Evolutionary conservation across 768 basidiomycete species (phyloP).

Genomic region (Boletus subcaerulescens): DNA sequence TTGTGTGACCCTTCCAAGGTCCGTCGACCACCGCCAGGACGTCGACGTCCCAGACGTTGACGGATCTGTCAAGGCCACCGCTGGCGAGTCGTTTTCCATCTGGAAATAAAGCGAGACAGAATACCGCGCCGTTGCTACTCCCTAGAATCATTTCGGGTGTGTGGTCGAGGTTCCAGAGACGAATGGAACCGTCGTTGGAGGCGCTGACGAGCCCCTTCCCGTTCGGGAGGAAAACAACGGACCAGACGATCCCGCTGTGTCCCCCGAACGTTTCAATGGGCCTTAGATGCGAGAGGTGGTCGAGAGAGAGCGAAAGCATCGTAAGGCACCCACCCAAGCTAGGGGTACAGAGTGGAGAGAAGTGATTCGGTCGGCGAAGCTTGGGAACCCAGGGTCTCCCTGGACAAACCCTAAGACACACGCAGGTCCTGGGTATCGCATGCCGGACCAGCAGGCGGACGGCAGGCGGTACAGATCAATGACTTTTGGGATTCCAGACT

Average conservation of each 20-base stretch:
- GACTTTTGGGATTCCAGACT: conserved; percentile 30
- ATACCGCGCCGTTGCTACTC: conserved; percentile 20
- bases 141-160: conserved; percentile 25
- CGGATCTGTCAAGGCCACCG: conserved; percentile 30
- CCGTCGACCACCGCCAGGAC: conserved; percentile 9
- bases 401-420: conserved; percentile 32
- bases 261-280: conserved; percentile 23
- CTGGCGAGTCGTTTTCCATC: conserved; percentile 28
- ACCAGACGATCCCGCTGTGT: conserved; percentile 30
- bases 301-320: conserved; percentile 32
- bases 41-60: conserved; percentile 32
- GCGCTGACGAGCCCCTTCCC: conserved; percentile 25
- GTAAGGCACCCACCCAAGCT: conserved; percentile 20
- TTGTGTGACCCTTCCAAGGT: conserved; percentile 25
- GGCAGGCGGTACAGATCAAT: conserved; percentile 34
- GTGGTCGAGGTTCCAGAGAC: conserved; percentile 28
- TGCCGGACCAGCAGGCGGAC: conserved; percentile 32
- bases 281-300: conserved; percentile 25
- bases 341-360: conserved; percentile 24
- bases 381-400: conserved; percentile 24
- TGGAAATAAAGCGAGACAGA: conserved; percentile 27
- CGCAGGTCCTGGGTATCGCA: conserved; percentile 28
- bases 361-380: conserved; percentile 19
- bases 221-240: conserved; percentile 26
- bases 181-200: conserved; percentile 30